Percentiles rank a stretch among this genome's conserved stretches.
phyloP scores from a whole-genome alignment of 139 green algal species.

The Cymbomonas tetramitiformis region DNA sequence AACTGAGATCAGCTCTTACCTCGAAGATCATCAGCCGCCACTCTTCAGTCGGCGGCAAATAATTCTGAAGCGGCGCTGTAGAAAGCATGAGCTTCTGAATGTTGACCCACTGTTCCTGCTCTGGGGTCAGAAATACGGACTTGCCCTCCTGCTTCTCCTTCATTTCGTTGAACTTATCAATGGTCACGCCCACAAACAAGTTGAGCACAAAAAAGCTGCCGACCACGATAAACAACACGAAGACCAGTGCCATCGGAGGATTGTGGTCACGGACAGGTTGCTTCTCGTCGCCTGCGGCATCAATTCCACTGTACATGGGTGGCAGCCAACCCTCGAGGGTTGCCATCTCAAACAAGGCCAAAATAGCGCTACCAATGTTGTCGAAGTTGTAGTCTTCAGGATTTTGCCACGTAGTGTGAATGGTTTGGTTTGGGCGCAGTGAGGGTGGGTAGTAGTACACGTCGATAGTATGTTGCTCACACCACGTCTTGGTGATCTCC shows the following conservation, averaged over 20 bases:
- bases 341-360: constrained; percentile 26
- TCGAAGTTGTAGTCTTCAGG: constrained; percentile 32
- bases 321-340: constrained; percentile 22
- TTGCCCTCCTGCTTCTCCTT: constrained; percentile 31
- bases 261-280: constrained; percentile 38
- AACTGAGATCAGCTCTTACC: no score
- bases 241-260: constrained; percentile 11
- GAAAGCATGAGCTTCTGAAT: constrained; percentile 34
- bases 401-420: no score
- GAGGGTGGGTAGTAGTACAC: no score
- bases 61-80: background rate
- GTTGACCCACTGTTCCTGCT: constrained; percentile 44
- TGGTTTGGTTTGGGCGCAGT: no score
- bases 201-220: constrained; percentile 27
- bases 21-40: no score
- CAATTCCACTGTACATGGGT: constrained; percentile 26
- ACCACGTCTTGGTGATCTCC: constrained; percentile 26
- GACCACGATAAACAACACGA: constrained; percentile 41
- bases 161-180: constrained; percentile 51
- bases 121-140: constrained; percentile 34
- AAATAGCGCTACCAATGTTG: constrained; percentile 16
- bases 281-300: constrained; percentile 30
- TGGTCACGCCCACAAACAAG: constrained; percentile 30
- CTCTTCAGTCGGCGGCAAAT: no score
- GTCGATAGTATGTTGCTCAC: no score